Conservation (phyloP, 495 filamentous ascomycete species). For the Staphylotrichum longicolle region DNA sequence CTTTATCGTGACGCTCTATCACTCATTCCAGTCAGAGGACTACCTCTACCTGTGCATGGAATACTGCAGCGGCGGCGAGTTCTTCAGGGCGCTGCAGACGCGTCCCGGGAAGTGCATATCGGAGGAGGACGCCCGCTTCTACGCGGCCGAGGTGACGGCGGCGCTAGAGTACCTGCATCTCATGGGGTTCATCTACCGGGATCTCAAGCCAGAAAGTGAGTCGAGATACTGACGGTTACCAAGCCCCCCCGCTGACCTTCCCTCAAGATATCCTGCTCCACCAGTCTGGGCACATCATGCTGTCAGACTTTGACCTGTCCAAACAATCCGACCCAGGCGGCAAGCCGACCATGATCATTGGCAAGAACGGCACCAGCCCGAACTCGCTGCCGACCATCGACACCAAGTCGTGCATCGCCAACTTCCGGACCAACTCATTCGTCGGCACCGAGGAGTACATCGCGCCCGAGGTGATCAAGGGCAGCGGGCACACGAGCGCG, state of each 20-base stretch:
- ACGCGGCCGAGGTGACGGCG: slow-evolving; percentile 96
- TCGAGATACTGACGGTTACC: slow-evolving; percentile 12
- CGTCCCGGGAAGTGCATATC: slow-evolving; percentile 94
- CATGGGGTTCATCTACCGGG: slow-evolving; percentile 99
- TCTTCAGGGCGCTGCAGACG: slow-evolving; percentile 95
- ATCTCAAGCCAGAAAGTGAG: slow-evolving; percentile 96
- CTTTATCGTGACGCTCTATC: slow-evolving; percentile 97
- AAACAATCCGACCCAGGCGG: slow-evolving; percentile 97
- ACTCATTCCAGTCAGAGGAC: slow-evolving; percentile 98
- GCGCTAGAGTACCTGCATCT: slow-evolving; percentile 95
- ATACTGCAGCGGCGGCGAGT: slow-evolving; percentile 97
- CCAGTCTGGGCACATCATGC: slow-evolving; percentile 98
- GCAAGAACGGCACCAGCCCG: slow-evolving; percentile 73
- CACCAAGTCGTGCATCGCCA: slow-evolving; percentile 96
- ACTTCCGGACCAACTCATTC: slow-evolving; percentile 98
- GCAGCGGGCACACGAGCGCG: slow-evolving; percentile 94
- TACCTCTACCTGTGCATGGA: slow-evolving; percentile 99
- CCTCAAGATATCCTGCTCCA: slow-evolving; percentile 87
- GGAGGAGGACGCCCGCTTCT: slow-evolving; percentile 96
- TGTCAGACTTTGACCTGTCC: slow-evolving; percentile 97
- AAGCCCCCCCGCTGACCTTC: slow-evolving; percentile 17
- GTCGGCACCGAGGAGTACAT: slow-evolving; percentile 99
- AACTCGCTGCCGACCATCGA: slow-evolving; percentile 90
- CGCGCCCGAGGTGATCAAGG: slow-evolving; percentile 97
- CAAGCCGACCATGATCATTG: slow-evolving; percentile 94